A percentile compares a stretch with the other conserved stretches of the same genome.
Evolutionary conservation across 805 yeast genomes (phyloP).

Genomic region (Maudiozyma saulgeensis): DNA sequence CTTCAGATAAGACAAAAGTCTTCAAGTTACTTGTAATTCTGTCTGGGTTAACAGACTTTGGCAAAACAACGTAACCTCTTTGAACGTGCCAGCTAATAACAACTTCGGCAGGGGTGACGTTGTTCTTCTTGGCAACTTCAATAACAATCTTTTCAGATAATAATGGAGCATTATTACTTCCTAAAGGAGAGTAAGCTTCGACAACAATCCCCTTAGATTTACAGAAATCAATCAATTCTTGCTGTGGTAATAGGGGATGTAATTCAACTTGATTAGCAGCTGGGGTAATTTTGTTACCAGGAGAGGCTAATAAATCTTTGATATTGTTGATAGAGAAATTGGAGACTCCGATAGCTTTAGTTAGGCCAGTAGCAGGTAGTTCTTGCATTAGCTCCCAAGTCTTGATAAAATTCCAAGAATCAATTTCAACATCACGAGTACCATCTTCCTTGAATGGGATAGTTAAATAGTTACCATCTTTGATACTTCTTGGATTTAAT

Average conservation of each 20-base stretch:
- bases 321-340: conserved; percentile 52
- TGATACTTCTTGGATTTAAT: conserved; percentile 33
- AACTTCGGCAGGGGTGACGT: conserved; percentile 39
- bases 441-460: conserved; percentile 34
- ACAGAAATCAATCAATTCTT: conserved; percentile 45
- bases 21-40: conserved; percentile 34
- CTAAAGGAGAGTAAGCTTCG: conserved; percentile 76
- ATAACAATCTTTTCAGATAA: conserved; percentile 36
- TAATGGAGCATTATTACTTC: conserved; percentile 47
- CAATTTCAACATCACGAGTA: conserved; percentile 29
- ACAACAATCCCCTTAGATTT: conserved; percentile 43
- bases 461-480: conserved; percentile 25
- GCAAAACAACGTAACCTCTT: conserved; percentile 46
- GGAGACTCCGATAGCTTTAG: conserved; percentile 67
- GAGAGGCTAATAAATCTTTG: conserved; percentile 39
- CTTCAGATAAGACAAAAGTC: conserved; percentile 27
- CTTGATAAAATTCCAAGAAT: conserved; percentile 37
- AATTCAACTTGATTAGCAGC: conserved; percentile 68
- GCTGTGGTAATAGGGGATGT: conserved; percentile 65
- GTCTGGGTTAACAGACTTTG: conserved; percentile 38
- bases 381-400: conserved; percentile 60
- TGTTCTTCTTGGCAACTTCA: conserved; percentile 35
- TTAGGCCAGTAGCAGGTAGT: conserved; percentile 41
- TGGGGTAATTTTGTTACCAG: conserved; percentile 47
- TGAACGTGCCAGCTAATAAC: conserved; percentile 50